Percentiles rank a stretch among this genome's conserved stretches.
Conservation (phyloP, 768 basidiomycete species). For the Galerina marginata region DNA sequence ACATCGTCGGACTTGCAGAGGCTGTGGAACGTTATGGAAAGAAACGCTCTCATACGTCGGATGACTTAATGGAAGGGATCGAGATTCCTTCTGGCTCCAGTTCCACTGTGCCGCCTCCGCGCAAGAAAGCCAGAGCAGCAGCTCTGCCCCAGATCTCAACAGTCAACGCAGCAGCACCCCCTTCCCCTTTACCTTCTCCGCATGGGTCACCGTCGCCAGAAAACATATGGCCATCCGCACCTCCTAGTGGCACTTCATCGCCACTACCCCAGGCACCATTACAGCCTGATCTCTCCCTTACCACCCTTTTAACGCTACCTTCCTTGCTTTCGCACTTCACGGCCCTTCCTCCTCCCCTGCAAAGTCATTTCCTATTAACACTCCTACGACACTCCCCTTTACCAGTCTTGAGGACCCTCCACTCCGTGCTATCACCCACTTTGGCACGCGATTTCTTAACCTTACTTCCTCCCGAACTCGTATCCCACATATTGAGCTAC, state of each 20-base stretch:
- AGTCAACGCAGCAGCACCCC: conserved; percentile 76
- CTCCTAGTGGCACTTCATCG: conserved; percentile 79
- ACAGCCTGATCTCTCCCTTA: conserved; percentile 81
- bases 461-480: conserved; percentile 89
- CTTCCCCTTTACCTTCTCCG: conserved; percentile 84
- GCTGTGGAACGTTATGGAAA: conserved; percentile 88
- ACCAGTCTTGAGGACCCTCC: conserved; percentile 87
- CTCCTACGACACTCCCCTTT: conserved; percentile 91
- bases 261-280: conserved; percentile 72
- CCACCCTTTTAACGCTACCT: conserved; percentile 87
- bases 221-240: conserved; percentile 79
- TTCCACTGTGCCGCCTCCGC: conserved; percentile 59
- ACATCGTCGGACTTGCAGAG: conserved; percentile 70
- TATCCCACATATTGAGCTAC: conserved; percentile 85
- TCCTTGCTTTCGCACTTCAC: conserved; percentile 83
- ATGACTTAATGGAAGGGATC: conserved; percentile 57
- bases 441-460: conserved; percentile 95
- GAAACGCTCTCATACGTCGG: conserved; percentile 74
- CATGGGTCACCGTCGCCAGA: conserved; percentile 81
- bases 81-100: conserved; percentile 46
- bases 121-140: conserved; percentile 78
- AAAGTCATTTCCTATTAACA: conserved; percentile 93
- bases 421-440: conserved; percentile 87
- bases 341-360: conserved; percentile 76
- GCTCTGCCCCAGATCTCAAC: conserved; percentile 65